Base-by-base conservation (phyloP, 2,329 filamentous ascomycete genomes). In the Fusarium sp. region DNA sequence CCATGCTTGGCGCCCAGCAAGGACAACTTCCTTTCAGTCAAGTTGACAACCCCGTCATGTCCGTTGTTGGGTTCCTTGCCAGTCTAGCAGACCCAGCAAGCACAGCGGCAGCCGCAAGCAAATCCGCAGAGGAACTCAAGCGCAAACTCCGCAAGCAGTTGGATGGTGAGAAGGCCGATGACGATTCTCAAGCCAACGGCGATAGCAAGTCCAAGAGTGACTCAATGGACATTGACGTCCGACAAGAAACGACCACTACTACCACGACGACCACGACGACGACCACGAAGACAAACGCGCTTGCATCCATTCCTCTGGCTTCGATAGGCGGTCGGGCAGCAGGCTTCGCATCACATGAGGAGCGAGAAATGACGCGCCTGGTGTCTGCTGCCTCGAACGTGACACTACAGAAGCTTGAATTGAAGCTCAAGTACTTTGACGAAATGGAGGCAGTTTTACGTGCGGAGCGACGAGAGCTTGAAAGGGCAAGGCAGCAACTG, bases 1-100 rank as follows among this genome's bases (percentile, higher is more conserved):
- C 88, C 57, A 84, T 92, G 84, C 84, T 96, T 36, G 91, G 92
- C 34, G 87, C 89, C 58, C 87, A 93, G 52, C 88, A 91, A 62
- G 94, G 94, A 10, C 90, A 94, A 65, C 86, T 97, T 45, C 96
- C 96, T 1, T 96, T 98, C 79, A 94, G 89, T 78, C 93, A 97
- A 77, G 91, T 92, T 15, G 96, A 99, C 75, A 99, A 98, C 79
- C 95, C 97, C 0, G 93, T 99, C 67, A 91, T 99, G 88, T 97
- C 94, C 21, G 96, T 98, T 4, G 93, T 99, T 72, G 92, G 93
- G 55, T 99, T 98, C 84, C 85, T 99, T 13, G 95, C 95, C 49
- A 93, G 94, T 69, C 88, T 99, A 62, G 93, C 94, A 2, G 94
- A 98, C 70, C 95, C 96, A 2, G 91, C 90, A 45, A 94, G 95